Conservation (phyloP, 2,329 filamentous ascomycete species). For the Ceratocystis papillata region DNA sequence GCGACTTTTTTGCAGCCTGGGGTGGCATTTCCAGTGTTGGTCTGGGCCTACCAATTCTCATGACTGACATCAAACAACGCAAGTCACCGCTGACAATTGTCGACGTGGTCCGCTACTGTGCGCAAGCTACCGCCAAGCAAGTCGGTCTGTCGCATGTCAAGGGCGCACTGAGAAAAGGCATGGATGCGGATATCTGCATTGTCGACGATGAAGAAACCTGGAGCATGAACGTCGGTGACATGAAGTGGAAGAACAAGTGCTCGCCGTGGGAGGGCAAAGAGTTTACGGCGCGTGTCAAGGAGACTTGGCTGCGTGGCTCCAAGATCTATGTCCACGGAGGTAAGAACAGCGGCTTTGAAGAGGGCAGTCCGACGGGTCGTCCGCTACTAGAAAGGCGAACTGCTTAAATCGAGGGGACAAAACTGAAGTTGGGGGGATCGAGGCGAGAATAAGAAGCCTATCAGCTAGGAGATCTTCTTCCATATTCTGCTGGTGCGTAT, state of each 20-base stretch:
- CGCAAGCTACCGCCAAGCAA: constrained; percentile 74
- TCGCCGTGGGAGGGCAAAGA: constrained; percentile 77
- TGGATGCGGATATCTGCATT: constrained; percentile 83
- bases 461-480: background rate
- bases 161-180: constrained; percentile 67
- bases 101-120: constrained; percentile 78
- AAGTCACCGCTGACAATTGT: constrained; percentile 43
- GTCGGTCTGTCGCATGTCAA: constrained; percentile 74
- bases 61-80: constrained; percentile 54
- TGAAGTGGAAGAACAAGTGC: constrained; percentile 92
- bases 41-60: constrained; percentile 79
- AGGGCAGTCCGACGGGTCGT: constrained; percentile 39
- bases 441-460: no score
- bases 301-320: constrained; percentile 74
- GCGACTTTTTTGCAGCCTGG: constrained; percentile 95
- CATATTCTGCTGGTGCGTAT: background rate
- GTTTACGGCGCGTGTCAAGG: constrained; percentile 65
- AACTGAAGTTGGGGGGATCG: no score
- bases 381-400: constrained; percentile 50
- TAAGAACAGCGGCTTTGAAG: constrained; percentile 40
- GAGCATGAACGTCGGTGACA: constrained; percentile 60
- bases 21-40: constrained; percentile 92
- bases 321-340: constrained; percentile 63
- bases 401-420: background rate
- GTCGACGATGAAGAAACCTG: constrained; percentile 80